Evolutionary conservation across 306 rosid species (phyloP).

Genomic region (Rubus parviflorus): DNA sequence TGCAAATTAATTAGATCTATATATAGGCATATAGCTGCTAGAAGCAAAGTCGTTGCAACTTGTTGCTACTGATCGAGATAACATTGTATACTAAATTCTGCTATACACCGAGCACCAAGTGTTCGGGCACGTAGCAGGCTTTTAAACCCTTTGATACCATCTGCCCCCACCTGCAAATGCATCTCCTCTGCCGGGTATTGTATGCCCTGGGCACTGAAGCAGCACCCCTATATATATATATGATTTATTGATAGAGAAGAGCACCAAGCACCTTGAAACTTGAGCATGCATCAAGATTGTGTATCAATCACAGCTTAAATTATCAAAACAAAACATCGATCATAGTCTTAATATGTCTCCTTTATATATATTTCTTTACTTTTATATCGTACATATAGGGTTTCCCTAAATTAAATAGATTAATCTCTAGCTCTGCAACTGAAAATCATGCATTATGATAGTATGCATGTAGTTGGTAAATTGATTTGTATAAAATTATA

Average conservation of each 20-base stretch:
- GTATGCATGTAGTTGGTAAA: not conserved
- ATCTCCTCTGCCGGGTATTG: too few relatives aligned
- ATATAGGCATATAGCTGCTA: not conserved
- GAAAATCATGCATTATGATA: not conserved
- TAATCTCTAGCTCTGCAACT: not conserved
- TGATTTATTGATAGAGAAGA: not conserved
- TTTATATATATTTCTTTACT: too few relatives aligned
- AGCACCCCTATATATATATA: too few relatives aligned
- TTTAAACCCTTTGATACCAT: too few relatives aligned
- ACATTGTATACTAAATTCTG: too few relatives aligned
- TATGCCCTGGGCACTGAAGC: too few relatives aligned
- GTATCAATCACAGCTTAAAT: not conserved
- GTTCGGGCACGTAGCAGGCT: too few relatives aligned
- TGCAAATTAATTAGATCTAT: not conserved
- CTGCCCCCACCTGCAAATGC: too few relatives aligned
- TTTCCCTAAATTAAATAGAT: not conserved
- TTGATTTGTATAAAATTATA: not conserved
- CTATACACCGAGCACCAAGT: too few relatives aligned
- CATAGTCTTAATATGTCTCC: not conserved
- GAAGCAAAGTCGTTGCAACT: slow-evolving; percentile 5
- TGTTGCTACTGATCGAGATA: not conserved
- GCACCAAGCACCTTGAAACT: not conserved
- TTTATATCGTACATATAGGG: not conserved
- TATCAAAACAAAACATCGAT: not conserved
- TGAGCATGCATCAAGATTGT: not conserved